These are phyloP conservation scores for Tolypocladium cylindrosporum DNA, from an alignment of 2,329 filamentous ascomycete genomes.

Conservation along the genomic window DNA sequence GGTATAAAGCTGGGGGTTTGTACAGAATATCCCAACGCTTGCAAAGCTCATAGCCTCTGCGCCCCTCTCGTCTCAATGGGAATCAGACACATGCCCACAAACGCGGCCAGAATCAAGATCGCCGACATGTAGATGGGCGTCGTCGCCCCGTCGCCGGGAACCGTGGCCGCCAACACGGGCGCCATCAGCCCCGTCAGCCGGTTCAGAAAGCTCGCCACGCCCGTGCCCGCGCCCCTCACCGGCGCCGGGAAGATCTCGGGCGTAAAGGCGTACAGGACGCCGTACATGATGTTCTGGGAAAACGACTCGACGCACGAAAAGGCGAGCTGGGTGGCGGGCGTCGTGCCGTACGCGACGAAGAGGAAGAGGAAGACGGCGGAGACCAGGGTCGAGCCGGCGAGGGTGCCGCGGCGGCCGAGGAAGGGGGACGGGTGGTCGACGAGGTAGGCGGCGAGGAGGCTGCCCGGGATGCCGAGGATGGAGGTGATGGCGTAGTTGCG, in stretches of 20 bases:
- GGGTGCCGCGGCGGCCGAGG: constrained; percentile 61
- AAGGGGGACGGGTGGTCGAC: constrained; percentile 55
- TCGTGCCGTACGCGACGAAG: constrained; percentile 50
- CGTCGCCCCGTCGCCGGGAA: constrained; percentile 47
- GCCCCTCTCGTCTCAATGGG: constrained; percentile 54
- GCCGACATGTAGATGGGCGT: constrained; percentile 49
- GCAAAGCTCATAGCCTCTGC: constrained; percentile 35
- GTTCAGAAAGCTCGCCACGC: constrained; percentile 63
- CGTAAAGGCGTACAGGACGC: constrained; percentile 66
- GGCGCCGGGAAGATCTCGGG: constrained; percentile 69
- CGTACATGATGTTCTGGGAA: constrained; percentile 69
- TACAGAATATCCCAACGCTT: neutral
- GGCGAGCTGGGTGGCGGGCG: constrained; percentile 47
- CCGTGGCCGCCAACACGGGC: constrained; percentile 55
- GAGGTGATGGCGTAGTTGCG: constrained; percentile 77
- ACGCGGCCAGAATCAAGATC: constrained; percentile 46
- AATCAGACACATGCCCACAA: constrained; percentile 48
- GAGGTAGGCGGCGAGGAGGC: constrained; percentile 61
- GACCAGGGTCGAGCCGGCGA: constrained; percentile 56
- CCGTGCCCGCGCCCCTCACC: constrained; percentile 60
- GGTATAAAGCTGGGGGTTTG: too few relatives aligned
- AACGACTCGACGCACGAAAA: constrained; percentile 63
- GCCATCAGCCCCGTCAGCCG: constrained; percentile 57
- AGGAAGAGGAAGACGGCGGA: constrained; percentile 61
- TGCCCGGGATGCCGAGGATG: constrained; percentile 66